These are phyloP conservation scores for Postia placenta DNA, from an alignment of 768 basidiomycete genomes.

Conservation along the genomic window DNA sequence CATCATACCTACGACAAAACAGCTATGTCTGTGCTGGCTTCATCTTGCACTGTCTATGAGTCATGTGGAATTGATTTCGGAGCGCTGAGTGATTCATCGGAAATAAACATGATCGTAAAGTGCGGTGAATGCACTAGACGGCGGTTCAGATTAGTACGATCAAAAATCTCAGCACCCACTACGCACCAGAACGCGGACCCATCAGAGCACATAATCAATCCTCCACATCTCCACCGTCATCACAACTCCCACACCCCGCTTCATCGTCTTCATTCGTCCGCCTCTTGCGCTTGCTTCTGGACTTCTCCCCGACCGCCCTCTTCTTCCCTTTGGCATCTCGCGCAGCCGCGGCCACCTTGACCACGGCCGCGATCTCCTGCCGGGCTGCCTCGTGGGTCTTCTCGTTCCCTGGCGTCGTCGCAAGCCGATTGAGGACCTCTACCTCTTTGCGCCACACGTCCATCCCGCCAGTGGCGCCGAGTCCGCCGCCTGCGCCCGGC, in stretches of 20 bases:
- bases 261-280: conserved; percentile 16
- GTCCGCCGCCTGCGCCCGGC: conserved; percentile 5
- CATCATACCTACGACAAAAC: no score
- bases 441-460: conserved; percentile 76
- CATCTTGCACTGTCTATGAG: no score
- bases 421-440: conserved; percentile 44
- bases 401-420: conserved; percentile 1
- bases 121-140: no score
- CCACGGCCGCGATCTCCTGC: conserved; percentile 14
- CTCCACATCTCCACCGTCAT: neutral
- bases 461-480: conserved; percentile 25
- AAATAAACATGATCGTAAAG: no score
- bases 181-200: no score
- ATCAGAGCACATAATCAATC: no score
- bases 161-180: no score
- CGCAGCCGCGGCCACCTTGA: conserved; percentile 9
- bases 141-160: no score
- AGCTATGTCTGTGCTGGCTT: no score
- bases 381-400: conserved; percentile 6
- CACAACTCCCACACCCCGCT: conserved; percentile 4
- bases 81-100: no score
- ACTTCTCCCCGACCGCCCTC: conserved; percentile 1
- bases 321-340: conserved; percentile 12
- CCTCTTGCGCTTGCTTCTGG: conserved; percentile 10
- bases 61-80: no score